Conservation (phyloP, 2,329 filamentous ascomycete species). For the Hypoxylon sp. region DNA sequence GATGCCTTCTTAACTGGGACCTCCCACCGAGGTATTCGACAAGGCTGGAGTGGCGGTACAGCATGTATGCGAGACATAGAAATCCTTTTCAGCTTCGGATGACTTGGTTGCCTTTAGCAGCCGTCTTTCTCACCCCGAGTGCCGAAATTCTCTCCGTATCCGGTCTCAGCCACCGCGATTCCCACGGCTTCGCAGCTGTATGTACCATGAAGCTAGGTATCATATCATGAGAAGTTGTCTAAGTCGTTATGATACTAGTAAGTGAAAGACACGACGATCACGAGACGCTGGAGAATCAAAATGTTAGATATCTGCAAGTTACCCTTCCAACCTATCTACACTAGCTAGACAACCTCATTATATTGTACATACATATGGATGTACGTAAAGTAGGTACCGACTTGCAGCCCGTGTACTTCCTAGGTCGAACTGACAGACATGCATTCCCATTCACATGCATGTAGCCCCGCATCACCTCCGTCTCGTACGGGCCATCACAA, state of each 20-base stretch:
- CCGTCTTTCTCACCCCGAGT: not conserved
- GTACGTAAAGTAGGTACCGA: no score
- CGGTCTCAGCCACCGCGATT: not conserved
- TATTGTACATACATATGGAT: not conserved
- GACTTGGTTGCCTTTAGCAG: not conserved
- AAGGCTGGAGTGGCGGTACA: conserved; percentile 34
- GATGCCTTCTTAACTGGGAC: conserved; percentile 48
- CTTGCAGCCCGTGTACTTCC: conserved; percentile 17
- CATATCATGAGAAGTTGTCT: conserved; percentile 7
- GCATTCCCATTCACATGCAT: conserved; percentile 20
- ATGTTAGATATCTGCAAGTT: conserved; percentile 2
- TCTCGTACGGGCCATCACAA: conserved; percentile 48
- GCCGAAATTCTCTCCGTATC: not conserved
- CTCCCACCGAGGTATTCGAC: conserved; percentile 43
- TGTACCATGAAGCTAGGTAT: not conserved
- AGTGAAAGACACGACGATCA: not conserved
- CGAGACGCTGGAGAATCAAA: not conserved
- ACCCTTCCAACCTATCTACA: not conserved
- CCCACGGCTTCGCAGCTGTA: not conserved
- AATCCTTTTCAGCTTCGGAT: conserved; percentile 24
- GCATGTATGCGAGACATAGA: conserved; percentile 27
- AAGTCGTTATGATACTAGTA: not conserved
- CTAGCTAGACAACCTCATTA: not conserved
- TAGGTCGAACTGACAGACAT: conserved; percentile 31
- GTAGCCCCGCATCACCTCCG: conserved; percentile 49